These are phyloP conservation scores for Flammula alnicola DNA, from an alignment of 1,284 basidiomycete species.

Conservation along the genomic window DNA sequence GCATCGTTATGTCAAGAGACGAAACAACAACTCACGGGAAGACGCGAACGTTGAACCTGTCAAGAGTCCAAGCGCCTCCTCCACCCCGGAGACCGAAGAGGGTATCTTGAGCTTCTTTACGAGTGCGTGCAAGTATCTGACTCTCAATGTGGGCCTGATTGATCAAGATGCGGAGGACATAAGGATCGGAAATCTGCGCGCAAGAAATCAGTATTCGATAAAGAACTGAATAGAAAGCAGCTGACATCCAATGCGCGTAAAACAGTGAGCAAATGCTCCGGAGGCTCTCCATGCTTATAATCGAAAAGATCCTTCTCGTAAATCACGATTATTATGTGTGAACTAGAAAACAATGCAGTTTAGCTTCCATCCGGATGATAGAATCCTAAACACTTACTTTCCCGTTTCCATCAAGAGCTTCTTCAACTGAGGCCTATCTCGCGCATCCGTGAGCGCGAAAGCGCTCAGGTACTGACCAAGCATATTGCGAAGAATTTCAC, in stretches of 20 bases:
- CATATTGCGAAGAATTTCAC: constrained; percentile 65
- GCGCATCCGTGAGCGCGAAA: constrained; percentile 79
- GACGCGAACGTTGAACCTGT: constrained; percentile 62
- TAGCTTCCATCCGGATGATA: neutral
- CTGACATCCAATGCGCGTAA: constrained; percentile 81
- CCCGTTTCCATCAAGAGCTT: constrained; percentile 57
- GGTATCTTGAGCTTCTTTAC: constrained; percentile 61
- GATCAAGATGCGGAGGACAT: constrained; percentile 84
- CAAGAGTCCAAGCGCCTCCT: constrained; percentile 63
- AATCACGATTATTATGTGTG: constrained; percentile 60
- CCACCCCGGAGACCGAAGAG: constrained; percentile 51
- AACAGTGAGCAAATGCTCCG: constrained; percentile 67
- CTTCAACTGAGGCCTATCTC: constrained; percentile 70
- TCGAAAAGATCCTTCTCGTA: constrained; percentile 79
- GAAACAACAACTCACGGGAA: constrained; percentile 53
- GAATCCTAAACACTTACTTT: constrained; percentile 54
- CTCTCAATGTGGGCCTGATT: constrained; percentile 77
- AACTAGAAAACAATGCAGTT: constrained; percentile 29
- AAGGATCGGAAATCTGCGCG: constrained; percentile 71
- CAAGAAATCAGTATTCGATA: neutral
- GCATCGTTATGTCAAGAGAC: neutral
- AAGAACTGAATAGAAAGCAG: neutral
- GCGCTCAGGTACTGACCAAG: constrained; percentile 68
- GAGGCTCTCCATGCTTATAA: constrained; percentile 71
- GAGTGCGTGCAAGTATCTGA: constrained; percentile 65